Percentiles rank a stretch among this genome's conserved stretches.
Conservation (phyloP, 2,329 filamentous ascomycete species). For the Diplodia seriata region DNA sequence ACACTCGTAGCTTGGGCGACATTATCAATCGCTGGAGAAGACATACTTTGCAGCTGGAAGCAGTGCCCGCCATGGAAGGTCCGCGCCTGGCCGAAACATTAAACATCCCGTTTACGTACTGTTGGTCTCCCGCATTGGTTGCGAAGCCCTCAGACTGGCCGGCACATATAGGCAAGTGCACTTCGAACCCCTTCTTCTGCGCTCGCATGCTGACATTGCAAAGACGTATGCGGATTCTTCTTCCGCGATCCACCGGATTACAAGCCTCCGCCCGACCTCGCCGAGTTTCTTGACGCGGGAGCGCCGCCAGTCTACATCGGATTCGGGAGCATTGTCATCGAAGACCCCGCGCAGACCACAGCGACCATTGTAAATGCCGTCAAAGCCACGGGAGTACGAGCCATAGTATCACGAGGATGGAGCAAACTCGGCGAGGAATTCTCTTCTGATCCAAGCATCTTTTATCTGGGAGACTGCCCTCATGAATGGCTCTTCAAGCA, state of each 20-base stretch:
- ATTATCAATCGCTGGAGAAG: constrained; percentile 54
- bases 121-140: constrained; percentile 54
- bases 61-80: constrained; percentile 53
- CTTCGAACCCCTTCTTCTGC: not conserved
- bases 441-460: constrained; percentile 45
- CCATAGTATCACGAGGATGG: constrained; percentile 64
- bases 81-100: constrained; percentile 47
- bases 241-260: constrained; percentile 50
- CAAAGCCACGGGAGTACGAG: constrained; percentile 46
- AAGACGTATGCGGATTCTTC: constrained; percentile 54
- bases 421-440: constrained; percentile 49
- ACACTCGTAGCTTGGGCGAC: constrained; percentile 47
- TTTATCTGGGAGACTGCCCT: constrained; percentile 60
- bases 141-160: constrained; percentile 53
- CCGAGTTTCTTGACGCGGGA: constrained; percentile 54
- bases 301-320: constrained; percentile 63
- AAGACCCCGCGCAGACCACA: constrained; percentile 56
- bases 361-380: constrained; percentile 57
- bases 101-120: constrained; percentile 54
- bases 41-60: constrained; percentile 50
- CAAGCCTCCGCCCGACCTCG: constrained; percentile 50
- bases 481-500: constrained; percentile 66
- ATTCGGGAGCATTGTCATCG: constrained; percentile 64
- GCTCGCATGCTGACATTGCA: not conserved
- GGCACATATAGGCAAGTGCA: constrained; percentile 43